These are phyloP conservation scores for Asclepias syriaca DNA, from an alignment of 257 asterid genomes.

Conservation along the genomic window DNA sequence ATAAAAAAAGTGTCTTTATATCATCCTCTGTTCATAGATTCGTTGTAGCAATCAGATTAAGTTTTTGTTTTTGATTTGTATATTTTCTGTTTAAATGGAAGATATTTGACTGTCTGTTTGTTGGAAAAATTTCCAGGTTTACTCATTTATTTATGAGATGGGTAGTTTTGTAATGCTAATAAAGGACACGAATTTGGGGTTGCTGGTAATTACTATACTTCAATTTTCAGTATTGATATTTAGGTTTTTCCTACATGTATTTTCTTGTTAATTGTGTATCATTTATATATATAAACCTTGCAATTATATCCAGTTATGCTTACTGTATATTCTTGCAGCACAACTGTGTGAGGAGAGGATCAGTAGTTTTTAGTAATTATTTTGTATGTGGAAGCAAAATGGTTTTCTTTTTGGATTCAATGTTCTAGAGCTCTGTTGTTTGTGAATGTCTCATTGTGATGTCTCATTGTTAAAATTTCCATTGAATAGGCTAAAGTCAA, in stretches of 20 bases:
- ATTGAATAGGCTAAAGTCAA: background rate
- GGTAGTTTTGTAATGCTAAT: background rate
- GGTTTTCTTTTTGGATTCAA: background rate
- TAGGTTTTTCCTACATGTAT: background rate
- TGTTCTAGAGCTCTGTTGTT: background rate
- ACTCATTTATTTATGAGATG: background rate
- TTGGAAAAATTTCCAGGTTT: background rate
- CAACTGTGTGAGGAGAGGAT: background rate
- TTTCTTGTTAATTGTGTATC: background rate
- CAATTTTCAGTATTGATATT: background rate
- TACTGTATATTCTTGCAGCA: background rate
- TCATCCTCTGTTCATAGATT: too few relatives aligned
- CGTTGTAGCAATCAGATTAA: too few relatives aligned
- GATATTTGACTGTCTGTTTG: background rate
- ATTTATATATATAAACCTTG: background rate
- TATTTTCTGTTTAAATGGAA: background rate
- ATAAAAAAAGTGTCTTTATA: too few relatives aligned
- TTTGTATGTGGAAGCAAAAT: background rate
- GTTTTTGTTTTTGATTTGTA: background rate
- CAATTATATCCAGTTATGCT: background rate
- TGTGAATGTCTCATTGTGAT: background rate
- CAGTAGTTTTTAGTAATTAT: background rate
- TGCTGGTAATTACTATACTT: background rate
- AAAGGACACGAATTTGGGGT: background rate
- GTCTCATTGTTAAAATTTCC: background rate